Evolutionary conservation across 495 filamentous ascomycete genomes (phyloP), one percentile per base, ranked within the genome.

Genomic region (Trichoderma erinaceum): DNA sequence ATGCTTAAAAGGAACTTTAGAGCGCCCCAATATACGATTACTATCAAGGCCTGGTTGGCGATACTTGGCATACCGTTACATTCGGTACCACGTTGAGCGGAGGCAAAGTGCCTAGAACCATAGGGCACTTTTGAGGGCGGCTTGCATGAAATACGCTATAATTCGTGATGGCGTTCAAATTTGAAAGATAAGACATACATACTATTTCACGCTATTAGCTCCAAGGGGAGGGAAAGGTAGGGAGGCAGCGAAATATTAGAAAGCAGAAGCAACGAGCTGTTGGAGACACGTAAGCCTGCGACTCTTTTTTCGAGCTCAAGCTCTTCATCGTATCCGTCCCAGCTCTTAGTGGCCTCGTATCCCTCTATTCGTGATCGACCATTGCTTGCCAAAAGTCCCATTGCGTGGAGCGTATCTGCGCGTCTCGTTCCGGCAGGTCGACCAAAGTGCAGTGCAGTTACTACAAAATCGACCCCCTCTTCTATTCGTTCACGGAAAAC

Each of bases 1-100:
- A 52, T 61, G 56, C 56, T 61, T 61, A 61, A 61, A 61, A 18
- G 27, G 56, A 61, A 61, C 56, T 32, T 61, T 61, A 8, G 56
- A 29, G 13, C 11, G 27, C 11, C 56, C 29, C n/a, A 61, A 61
- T 61, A 32, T 61, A 61, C 27, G 10, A 15, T 8, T 61, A 32
- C 35, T 61, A 32, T 61, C 27, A 32, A 61, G 23, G 12, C 2
- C 56, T 61, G 27, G 25, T 32, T 61, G 56, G 27, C 11, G 12
- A 13, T 15, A 15, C 29, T 61, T 61, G 16, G 23, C 56, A 18
- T 61, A 32, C 23, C 56, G 56, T 61, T 32, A 61, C 56, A 61
- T 61, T 38, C 56, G 25, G 56, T 32, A 18, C 56, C 27, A 32
- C 27, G 1, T 32, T 29, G 11, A 61, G 56, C 27, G 27, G 56